Base-by-base conservation (phyloP, 306 rosid genomes). In the Oxytropis ochrocephala region DNA sequence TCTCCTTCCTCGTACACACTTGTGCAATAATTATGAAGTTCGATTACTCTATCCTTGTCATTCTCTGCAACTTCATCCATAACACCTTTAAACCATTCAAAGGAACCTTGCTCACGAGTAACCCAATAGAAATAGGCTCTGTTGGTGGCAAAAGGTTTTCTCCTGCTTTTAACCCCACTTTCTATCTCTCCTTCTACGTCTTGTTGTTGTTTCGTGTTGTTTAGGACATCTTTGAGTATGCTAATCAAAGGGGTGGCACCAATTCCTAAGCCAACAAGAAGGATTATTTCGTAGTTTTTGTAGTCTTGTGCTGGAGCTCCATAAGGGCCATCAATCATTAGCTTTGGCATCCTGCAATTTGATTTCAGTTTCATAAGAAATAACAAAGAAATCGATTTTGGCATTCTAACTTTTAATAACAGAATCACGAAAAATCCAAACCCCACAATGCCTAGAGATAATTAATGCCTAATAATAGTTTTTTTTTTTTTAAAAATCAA, bases 281-380 rank as follows among this genome's bases (percentile, higher is more conserved):
- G 92, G 63, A 92, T 82, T 2, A 92, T 91, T 49, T 89, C 98
- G 35, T 92, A 92, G 46, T 86, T 51, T 65, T 89, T 92, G 81
- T 92, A 92, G 78, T 92, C 96, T 67, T 92, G 98, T 41, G 98
- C 92, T 59, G 96, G 95, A 5, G 98, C 98, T 74, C 98, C 98
- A 1, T 92, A 89, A 0, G 98, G 92, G 4, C 98, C 98, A 30
- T 92, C 98, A 24, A 92, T 80, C 62, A 72, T 19, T 4, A 92
- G 81, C 57, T 77, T 88, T 14, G 98, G 98, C 86, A 92, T 83
- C 77, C 98, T 91, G 73, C 44, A 74, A n/a, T 58, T 36, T 11
- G 13, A 51, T 57, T 57, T 16, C 42, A 60, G 4, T 50, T 63
- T 47, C 32, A 18, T 3, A 7, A 36, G 2, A 10, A 32, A 62